Evolutionary conservation across 2,329 filamentous ascomycete genomes (phyloP).

Genomic region (Beauveria medogensis): DNA sequence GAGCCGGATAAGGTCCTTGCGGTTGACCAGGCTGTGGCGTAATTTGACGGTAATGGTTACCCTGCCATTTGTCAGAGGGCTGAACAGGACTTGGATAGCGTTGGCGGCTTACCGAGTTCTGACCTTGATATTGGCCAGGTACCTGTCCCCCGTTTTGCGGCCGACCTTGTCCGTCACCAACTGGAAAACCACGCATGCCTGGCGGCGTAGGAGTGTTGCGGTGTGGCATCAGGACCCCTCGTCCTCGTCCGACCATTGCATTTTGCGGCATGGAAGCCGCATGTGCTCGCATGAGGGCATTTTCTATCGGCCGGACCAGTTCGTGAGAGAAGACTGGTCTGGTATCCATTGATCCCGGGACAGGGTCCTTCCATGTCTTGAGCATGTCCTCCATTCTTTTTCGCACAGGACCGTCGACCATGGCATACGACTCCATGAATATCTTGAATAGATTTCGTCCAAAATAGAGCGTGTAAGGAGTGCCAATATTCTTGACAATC

Average conservation of each 20-base stretch:
- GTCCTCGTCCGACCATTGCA: constrained; percentile 36
- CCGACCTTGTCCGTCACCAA: constrained; percentile 20
- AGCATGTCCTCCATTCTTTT: constrained; percentile 96
- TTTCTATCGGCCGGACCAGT: constrained; percentile 84
- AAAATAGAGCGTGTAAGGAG: constrained; percentile 92
- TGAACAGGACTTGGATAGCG: not conserved
- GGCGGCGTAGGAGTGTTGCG: constrained; percentile 71
- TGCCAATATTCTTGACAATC: constrained; percentile 97
- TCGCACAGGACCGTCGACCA: constrained; percentile 75
- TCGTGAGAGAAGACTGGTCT: constrained; percentile 85
- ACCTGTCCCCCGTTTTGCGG: constrained; percentile 26
- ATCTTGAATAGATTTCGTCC: constrained; percentile 85
- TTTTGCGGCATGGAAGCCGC: constrained; percentile 50
- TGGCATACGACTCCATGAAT: constrained; percentile 92
- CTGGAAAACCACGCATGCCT: constrained; percentile 23
- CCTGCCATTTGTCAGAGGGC: constrained; percentile 14
- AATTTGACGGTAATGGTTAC: constrained; percentile 23
- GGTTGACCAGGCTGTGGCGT: constrained; percentile 30
- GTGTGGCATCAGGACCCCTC: constrained; percentile 48
- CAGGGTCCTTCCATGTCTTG: constrained; percentile 95
- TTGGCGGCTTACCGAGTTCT: not conserved
- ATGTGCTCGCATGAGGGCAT: constrained; percentile 77
- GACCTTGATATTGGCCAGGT: constrained; percentile 14
- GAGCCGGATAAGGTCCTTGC: constrained; percentile 32
- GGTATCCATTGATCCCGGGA: constrained; percentile 87